Percentiles rank a stretch among this genome's conserved stretches.
Evolutionary conservation across 345 rosid genomes (phyloP).

Genomic region (Raphanus raphanistrum): DNA sequence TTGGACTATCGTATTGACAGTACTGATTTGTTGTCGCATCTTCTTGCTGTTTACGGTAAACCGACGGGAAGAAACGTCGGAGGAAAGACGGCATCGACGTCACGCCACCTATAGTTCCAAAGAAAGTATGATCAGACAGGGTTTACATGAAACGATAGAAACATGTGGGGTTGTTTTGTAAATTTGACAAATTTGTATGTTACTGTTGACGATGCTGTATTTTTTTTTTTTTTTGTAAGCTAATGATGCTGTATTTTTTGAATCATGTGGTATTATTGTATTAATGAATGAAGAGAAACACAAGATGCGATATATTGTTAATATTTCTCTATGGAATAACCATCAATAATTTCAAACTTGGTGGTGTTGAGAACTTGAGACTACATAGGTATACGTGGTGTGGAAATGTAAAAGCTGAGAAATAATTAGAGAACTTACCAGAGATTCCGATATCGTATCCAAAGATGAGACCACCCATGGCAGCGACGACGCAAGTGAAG

Average conservation of each 20-base stretch:
- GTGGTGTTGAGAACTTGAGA: neutral
- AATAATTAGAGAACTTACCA: constrained; percentile 44
- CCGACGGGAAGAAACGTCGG: constrained; percentile 67
- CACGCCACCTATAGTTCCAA: constrained; percentile 68
- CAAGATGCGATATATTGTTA: neutral
- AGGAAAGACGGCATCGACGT: constrained; percentile 79
- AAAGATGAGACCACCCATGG: constrained; percentile 98
- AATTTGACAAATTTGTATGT: neutral
- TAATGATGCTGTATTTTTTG: neutral
- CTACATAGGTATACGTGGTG: neutral
- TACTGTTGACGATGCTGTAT: neutral
- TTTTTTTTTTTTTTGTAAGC: too few relatives aligned
- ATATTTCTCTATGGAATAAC: neutral
- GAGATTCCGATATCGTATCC: constrained; percentile 97
- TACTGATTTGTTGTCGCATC: constrained; percentile 61
- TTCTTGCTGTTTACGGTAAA: constrained; percentile 52
- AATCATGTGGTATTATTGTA: neutral
- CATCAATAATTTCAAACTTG: neutral
- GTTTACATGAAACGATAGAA: neutral
- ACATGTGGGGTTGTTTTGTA: constrained; percentile 5
- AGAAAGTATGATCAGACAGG: neutral
- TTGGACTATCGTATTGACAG: constrained; percentile 71
- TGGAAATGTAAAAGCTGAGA: constrained; percentile 8
- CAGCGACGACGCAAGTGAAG: constrained; percentile 86
- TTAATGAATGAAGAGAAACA: neutral